phyloP scores from a whole-genome alignment of 495 filamentous ascomycete species.

The Penicillium canescens region DNA sequence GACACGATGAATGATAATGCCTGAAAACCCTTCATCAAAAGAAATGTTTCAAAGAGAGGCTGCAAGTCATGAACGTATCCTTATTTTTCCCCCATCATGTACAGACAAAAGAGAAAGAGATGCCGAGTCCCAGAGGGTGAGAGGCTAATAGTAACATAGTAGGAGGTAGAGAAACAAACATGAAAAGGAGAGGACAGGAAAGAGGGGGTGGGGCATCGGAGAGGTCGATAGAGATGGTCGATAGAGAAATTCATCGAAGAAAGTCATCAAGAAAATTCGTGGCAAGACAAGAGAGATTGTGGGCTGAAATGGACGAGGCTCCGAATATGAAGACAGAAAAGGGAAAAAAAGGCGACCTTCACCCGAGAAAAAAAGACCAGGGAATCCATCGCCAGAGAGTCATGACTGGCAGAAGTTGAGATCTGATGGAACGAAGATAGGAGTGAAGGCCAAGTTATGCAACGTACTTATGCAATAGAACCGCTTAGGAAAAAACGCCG shows the following conservation, averaged over 20 bases:
- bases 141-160: slow-evolving; percentile 13
- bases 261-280: slow-evolving; percentile 3
- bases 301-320: slow-evolving; percentile 20
- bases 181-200: slow-evolving; percentile 9
- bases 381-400: slow-evolving; percentile 36
- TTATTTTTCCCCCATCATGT: slow-evolving; percentile 33
- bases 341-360: slow-evolving; percentile 14
- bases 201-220: slow-evolving; percentile 6
- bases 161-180: slow-evolving; percentile 12
- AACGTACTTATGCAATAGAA: slow-evolving; percentile 25
- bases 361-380: slow-evolving; percentile 25
- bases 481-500: slow-evolving; percentile 13
- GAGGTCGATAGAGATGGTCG: slow-evolving; percentile 1
- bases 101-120: slow-evolving; percentile 20
- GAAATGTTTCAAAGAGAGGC: slow-evolving; percentile 4
- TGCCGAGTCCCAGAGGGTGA: slow-evolving; percentile 3
- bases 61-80: slow-evolving; percentile 18
- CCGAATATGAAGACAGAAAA: slow-evolving; percentile 16
- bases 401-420: slow-evolving; percentile 41
- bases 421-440: slow-evolving; percentile 23
- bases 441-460: slow-evolving; percentile 32
- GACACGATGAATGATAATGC: slow-evolving; percentile 12
- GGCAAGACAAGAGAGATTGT: slow-evolving; percentile 19
- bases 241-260: slow-evolving; percentile 5
- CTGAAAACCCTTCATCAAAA: slow-evolving; percentile 1